Evolutionary conservation across 257 asterid genomes (phyloP).

Genomic region (Eustoma russellianum): DNA sequence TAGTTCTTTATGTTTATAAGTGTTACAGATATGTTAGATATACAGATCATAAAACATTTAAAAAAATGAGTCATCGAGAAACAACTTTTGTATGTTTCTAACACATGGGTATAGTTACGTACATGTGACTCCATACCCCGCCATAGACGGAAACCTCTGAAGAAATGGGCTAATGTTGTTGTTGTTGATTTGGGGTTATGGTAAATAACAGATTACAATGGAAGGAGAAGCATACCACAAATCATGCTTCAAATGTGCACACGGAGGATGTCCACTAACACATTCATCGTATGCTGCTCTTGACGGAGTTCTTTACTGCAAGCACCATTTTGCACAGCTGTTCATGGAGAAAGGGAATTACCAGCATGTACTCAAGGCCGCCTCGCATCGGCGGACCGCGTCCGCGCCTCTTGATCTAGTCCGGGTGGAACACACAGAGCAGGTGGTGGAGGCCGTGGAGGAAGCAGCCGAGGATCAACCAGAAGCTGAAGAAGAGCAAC

Average conservation of each 20-base stretch:
- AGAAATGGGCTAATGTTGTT: too few species aligned
- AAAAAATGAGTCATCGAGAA: too few species aligned
- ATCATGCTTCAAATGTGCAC: slow-evolving; percentile 85
- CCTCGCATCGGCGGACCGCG: slow-evolving; percentile 20
- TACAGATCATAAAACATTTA: too few species aligned
- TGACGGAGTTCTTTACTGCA: slow-evolving; percentile 84
- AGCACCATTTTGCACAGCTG: slow-evolving; percentile 81
- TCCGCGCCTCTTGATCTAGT: slow-evolving; percentile 9
- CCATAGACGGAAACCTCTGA: too few species aligned
- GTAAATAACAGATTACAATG: slow-evolving; percentile 42
- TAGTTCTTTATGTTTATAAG: neutral
- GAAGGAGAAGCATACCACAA: slow-evolving; percentile 80
- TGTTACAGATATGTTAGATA: neutral
- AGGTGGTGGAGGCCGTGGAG: neutral
- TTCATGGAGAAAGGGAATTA: slow-evolving; percentile 93
- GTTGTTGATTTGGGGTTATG: neutral
- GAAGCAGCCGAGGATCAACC: neutral
- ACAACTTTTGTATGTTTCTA: too few species aligned
- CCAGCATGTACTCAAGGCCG: slow-evolving; percentile 34
- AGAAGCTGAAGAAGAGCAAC: slow-evolving; percentile 5
- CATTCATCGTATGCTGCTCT: slow-evolving; percentile 76
- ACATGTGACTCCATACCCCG: too few species aligned
- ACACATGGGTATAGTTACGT: too few species aligned
- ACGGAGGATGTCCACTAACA: slow-evolving; percentile 72
- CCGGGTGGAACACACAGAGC: slow-evolving; percentile 2